Percentiles rank a stretch among this genome's conserved stretches.
phyloP scores from a whole-genome alignment of 2,329 filamentous ascomycete genomes.

The Trichoderma endophyticum region DNA sequence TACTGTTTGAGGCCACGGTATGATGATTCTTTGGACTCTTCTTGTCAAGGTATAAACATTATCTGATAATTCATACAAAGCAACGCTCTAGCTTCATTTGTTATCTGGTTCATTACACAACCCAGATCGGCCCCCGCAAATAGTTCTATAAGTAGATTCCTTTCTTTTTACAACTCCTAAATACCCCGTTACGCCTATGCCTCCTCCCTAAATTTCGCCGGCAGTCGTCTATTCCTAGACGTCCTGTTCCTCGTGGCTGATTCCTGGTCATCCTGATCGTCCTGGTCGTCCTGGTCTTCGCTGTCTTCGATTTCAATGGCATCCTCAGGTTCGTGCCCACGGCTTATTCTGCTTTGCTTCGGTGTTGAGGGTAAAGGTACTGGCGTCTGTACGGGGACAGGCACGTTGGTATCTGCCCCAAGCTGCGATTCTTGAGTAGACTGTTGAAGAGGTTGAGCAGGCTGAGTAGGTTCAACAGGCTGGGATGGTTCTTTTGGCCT shows the following conservation, averaged over 20 bases:
- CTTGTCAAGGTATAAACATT: neutral
- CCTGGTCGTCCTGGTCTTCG: conserved; percentile 34
- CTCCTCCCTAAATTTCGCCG: conserved; percentile 37
- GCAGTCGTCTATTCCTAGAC: conserved; percentile 32
- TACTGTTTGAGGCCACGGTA: neutral
- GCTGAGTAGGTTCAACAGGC: neutral
- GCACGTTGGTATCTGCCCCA: neutral
- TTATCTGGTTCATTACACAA: neutral
- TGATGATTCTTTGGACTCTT: neutral
- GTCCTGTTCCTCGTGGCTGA: conserved; percentile 29
- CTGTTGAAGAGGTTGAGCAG: neutral
- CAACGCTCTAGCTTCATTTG: neutral
- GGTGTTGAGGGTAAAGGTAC: neutral
- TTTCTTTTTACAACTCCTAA: neutral
- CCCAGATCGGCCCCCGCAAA: neutral
- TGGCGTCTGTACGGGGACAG: neutral
- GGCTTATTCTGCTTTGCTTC: neutral
- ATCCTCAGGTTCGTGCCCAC: conserved; percentile 2
- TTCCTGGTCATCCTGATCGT: conserved; percentile 30
- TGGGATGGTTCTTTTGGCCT: neutral
- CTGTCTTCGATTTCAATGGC: conserved; percentile 31
- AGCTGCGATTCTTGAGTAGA: neutral
- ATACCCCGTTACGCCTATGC: conserved; percentile 19
- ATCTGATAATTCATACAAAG: neutral
- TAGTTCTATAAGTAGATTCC: neutral